phyloP scores from a whole-genome alignment of 2,329 filamentous ascomycete species.

The Fusarium pseudoanthophilum region DNA sequence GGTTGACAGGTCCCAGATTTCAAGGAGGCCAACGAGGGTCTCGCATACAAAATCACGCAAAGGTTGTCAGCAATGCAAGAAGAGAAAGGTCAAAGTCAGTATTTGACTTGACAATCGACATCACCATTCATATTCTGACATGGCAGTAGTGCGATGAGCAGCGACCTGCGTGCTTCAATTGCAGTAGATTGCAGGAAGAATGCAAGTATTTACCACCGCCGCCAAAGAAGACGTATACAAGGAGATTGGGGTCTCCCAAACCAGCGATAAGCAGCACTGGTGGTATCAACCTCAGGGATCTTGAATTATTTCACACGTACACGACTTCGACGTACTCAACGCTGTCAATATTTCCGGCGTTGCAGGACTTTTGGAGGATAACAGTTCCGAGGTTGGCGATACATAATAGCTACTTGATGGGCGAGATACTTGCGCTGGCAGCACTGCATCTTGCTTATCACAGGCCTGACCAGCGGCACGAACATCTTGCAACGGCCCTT shows the following conservation, averaged over 20 bases:
- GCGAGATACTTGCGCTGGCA: background rate
- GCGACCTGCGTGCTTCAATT: conserved; percentile 2
- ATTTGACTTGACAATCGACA: no score
- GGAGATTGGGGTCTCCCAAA: background rate
- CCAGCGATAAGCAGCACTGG: background rate
- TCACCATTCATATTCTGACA: background rate
- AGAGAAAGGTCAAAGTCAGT: background rate
- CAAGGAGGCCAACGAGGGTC: background rate
- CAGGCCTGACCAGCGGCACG: background rate
- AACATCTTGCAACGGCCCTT: background rate
- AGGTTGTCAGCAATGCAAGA: background rate
- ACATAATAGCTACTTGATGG: background rate
- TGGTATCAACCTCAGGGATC: background rate
- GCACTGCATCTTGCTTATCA: background rate
- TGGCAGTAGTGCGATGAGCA: background rate
- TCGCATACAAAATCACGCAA: background rate
- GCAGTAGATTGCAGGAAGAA: background rate
- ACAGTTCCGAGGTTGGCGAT: background rate
- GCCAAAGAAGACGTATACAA: background rate
- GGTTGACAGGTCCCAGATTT: background rate
- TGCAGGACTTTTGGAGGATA: background rate
- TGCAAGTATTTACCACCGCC: background rate
- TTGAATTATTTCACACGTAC: background rate
- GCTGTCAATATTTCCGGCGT: background rate
- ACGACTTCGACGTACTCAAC: background rate